Evolutionary conservation across 306 rosid genomes (phyloP), one percentile per base, ranked within the genome.

Genomic region (Hippophae tibetana): DNA sequence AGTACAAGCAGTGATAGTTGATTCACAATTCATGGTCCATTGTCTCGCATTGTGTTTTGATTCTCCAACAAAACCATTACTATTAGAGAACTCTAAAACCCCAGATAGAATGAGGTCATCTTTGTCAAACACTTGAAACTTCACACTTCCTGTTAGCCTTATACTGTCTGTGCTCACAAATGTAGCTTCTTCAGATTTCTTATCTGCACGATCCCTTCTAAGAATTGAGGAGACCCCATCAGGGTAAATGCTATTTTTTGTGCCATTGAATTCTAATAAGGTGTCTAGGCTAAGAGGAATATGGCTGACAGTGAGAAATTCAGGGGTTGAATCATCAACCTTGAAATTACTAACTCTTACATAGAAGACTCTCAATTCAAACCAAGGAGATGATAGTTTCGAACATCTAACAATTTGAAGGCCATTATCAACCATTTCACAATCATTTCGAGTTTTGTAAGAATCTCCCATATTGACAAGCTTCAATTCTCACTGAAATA

Each of bases 341-440:
- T 58, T 77, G 63, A 88, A 82, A 48, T 86, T 77, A 66, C 90
- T 78, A 5, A 88, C 45, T 65, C 97, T 84, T 57, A 86, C 89
- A 76, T 86, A 89, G 65, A 89, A 93, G 31, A 93, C 97, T 79
- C 95, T 84, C 71, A 93, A 49, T 79, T 82, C 94, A 62, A 93
- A 82, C 95, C 97, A 88, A 2, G 86, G 58, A 41, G 89, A 81
- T 14, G 80, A 66, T 10, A 77, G 57, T 65, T 70, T 89, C 46
- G 51, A 58, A 62, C 66, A 78, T 66, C 86, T 74, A 42, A 73
- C 67, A 27, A 78, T 82, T 70, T 92, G 93, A 69, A 76, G 84
- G 67, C 42, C 69, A 45, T 9, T 71, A 38, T 78, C 71, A n/a
- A 42, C 47, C 23, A 56, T 70, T 66, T 81, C 89, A 53, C 72